Base-by-base conservation (phyloP, 805 yeast species). In the Sugiyamaella floridensis region DNA sequence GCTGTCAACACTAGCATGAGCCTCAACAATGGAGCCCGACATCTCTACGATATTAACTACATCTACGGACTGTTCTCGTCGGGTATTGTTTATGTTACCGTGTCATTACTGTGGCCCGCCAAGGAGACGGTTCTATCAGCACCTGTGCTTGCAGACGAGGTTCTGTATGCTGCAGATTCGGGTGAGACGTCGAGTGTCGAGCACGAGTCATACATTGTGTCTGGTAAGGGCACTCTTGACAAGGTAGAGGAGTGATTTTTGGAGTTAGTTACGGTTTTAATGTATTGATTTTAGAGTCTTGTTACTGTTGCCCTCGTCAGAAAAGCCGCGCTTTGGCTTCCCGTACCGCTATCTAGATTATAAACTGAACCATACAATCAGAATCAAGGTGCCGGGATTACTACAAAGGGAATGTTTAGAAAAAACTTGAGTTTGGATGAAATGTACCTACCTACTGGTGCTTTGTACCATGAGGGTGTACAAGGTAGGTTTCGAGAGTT, bases 1-100 rank as follows among this genome's bases (percentile, higher is more conserved):
- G 59, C 56, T 20, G 65, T 60, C 22, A 46, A 18, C 49, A 42
- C 53, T n/a, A n/a, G 14, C 14, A 18, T 57, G 12, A 40, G 40
- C 29, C 29, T 60, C 32, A 15, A 48, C 14, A 56, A 55, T 12
- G 63, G 63, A 14, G 55, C 57, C 34, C 49, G 53, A n/a, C 64
- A 60, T 43, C 34, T 61, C 14, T 60, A 60, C 56, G 62, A 59
- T 45, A 56, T 60, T 46, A 58, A 56, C 50, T 61, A 61, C 46
- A 47, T 60, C 12, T 61, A 61, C 49, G 63, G 65, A 9, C 56
- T 60, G 51, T 49, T 19, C 15, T 46, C 54, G 11, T 26, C 64
- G 7, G 45, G 49, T 22, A 20, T 58, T 9, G 55, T 55, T 11
- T 61, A 57, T 49, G 41, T 34, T 19, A 47, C 40, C 5, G 55